These are phyloP conservation scores for Uromyces viciae-fabae DNA, from an alignment of 1,284 basidiomycete genomes.

Conservation along the genomic window DNA sequence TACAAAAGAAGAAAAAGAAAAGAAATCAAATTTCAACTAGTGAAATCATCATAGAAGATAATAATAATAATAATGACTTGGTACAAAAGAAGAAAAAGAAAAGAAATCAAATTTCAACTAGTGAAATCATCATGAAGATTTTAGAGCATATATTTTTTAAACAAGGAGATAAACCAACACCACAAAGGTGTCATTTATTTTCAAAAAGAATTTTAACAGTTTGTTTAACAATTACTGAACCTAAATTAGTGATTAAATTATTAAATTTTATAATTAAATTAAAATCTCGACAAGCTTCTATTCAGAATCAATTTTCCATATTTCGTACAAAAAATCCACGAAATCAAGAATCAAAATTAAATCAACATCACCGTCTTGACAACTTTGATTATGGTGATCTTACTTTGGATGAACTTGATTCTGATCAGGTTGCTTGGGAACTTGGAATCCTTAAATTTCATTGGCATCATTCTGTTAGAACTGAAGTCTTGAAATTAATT, in stretches of 20 bases:
- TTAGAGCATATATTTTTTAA: constrained; percentile 70
- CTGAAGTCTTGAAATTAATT: not conserved
- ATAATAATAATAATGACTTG: not conserved
- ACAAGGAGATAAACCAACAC: constrained; percentile 62
- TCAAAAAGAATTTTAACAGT: constrained; percentile 79
- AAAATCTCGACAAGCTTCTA: constrained; percentile 70
- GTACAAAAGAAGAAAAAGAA: not conserved
- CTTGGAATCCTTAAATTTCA: constrained; percentile 13
- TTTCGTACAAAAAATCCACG: constrained; percentile 65
- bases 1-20: not conserved
- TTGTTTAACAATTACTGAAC: constrained; percentile 73
- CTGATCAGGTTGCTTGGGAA: constrained; percentile 29
- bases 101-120: constrained; percentile 34
- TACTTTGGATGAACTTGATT: not conserved
- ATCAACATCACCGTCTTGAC: not conserved
- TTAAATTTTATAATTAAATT: constrained; percentile 70
- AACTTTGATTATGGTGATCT: not conserved
- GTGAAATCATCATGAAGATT: constrained; percentile 77
- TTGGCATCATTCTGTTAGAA: constrained; percentile 27
- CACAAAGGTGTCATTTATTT: constrained; percentile 82
- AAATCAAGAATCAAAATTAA: constrained; percentile 67
- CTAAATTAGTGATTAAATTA: constrained; percentile 62
- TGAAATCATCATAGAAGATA: constrained; percentile 67
- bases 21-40: constrained; percentile 48
- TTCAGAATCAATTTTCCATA: constrained; percentile 68